Percentiles rank a stretch among this genome's conserved stretches.
phyloP scores from a whole-genome alignment of 2,329 filamentous ascomycete species.

The Sordariomycetes sp. region DNA sequence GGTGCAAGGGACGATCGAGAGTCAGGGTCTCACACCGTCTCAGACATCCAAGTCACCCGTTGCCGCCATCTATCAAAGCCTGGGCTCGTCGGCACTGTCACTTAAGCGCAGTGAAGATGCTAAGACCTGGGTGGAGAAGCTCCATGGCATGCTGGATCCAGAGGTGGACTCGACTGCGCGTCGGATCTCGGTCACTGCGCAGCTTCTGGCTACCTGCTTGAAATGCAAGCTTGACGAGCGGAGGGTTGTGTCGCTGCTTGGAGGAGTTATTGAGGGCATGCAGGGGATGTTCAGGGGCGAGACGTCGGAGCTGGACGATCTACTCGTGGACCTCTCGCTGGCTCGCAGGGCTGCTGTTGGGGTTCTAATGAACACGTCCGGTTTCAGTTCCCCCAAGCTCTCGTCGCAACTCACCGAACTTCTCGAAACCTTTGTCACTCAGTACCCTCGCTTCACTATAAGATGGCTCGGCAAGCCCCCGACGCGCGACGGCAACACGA shows the following conservation, averaged over 20 bases:
- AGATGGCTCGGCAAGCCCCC: slow-evolving; percentile 53
- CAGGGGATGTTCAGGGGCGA: slow-evolving; percentile 50
- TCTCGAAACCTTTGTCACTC: slow-evolving; percentile 45
- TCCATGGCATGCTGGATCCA: slow-evolving; percentile 25
- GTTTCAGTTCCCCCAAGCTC: background rate
- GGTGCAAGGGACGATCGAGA: slow-evolving; percentile 20
- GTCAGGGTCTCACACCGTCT: slow-evolving; percentile 20
- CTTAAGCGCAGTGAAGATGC: slow-evolving; percentile 37
- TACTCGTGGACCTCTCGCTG: slow-evolving; percentile 44
- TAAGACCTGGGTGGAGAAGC: slow-evolving; percentile 39
- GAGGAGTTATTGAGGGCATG: slow-evolving; percentile 40
- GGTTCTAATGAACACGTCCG: slow-evolving; percentile 22
- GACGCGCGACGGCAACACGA: slow-evolving; percentile 36
- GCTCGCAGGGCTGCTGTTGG: slow-evolving; percentile 44
- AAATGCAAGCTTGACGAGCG: slow-evolving; percentile 26
- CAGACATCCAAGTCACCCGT: slow-evolving; percentile 30
- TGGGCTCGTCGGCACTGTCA: slow-evolving; percentile 38
- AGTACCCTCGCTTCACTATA: slow-evolving; percentile 48
- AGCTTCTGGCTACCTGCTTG: slow-evolving; percentile 42
- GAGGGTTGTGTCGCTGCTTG: slow-evolving; percentile 29
- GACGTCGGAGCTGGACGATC: slow-evolving; percentile 46
- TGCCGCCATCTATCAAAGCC: slow-evolving; percentile 37
- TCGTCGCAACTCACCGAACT: slow-evolving; percentile 17
- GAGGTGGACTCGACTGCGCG: slow-evolving; percentile 34
- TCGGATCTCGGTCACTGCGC: slow-evolving; percentile 41